A percentile compares a stretch with the other conserved stretches of the same genome.
Evolutionary conservation across 257 asterid genomes (phyloP).

Genomic region (Oldenlandia corymbosa): DNA sequence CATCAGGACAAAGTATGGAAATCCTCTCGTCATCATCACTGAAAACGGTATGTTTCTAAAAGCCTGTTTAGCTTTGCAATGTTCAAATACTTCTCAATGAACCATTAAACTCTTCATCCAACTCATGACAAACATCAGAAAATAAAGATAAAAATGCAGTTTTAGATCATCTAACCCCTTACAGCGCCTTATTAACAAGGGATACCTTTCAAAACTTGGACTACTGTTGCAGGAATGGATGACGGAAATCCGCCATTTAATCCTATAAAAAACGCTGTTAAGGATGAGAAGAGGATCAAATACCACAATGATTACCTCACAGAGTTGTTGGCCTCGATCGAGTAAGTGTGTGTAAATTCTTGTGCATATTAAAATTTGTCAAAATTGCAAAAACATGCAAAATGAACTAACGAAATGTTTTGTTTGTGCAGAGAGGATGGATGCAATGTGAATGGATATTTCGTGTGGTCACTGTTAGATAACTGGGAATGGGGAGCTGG

Average conservation of each 20-base stretch:
- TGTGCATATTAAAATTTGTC: too few relatives aligned
- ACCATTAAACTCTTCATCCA: too few relatives aligned
- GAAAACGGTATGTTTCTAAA: conserved; percentile 56
- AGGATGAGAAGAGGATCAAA: conserved; percentile 69
- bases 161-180: background rate
- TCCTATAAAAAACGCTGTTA: conserved; percentile 39
- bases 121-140: background rate
- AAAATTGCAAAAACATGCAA: too few relatives aligned
- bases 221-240: conserved; percentile 62
- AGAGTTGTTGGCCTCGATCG: conserved; percentile 56
- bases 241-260: conserved; percentile 46
- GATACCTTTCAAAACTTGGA: too few relatives aligned
- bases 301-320: conserved; percentile 72
- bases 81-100: background rate
- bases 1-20: conserved; percentile 59
- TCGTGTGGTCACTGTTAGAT: conserved; percentile 83
- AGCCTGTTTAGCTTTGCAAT: background rate
- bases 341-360: conserved; percentile 31
- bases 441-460: conserved; percentile 82
- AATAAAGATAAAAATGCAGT: too few relatives aligned
- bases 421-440: conserved; percentile 63
- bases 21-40: conserved; percentile 65
- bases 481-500: conserved; percentile 97
- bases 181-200: too few relatives aligned
- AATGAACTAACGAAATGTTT: background rate